Evolutionary conservation across 352 stramenopile genomes (phyloP), one percentile per base, ranked within the genome.

Genomic region (Elongisporangium prolatum): DNA sequence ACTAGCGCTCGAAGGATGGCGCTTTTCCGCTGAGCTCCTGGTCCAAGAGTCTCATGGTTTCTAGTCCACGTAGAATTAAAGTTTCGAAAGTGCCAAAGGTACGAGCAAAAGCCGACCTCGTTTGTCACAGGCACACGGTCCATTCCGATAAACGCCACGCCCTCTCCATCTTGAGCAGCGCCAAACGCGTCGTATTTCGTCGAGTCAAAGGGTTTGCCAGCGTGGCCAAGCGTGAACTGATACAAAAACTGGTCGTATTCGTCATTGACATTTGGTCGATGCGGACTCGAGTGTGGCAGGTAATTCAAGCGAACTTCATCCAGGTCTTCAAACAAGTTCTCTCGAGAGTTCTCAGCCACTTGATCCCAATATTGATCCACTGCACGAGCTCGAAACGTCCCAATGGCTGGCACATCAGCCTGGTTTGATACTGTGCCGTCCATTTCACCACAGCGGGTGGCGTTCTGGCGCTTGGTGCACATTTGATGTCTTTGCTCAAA

Each of bases 51-150:
- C 54, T 87, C 67, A 67, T 81, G 79, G 69, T 84, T 63, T 24
- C 68, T 64, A 17, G 77, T 86, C 80, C 77, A 88, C 59, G 80
- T 88, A 37, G 63, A 61, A 71, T 89, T 88, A 65, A 77, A 89
- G 73, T 89, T 87, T 68, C 64, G 77, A 63, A 72, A 89, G 40
- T 56, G 61, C 80, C 80, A 89, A 52, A 89, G 55, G 61, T 84
- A 89, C 52, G 84, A 62, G 52, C 80, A 89, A 61, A 88, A 89
- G 54, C 59, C 56, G 20, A 86, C 75, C 50, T 82, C 34, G 70
- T 89, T 89, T 48, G 80, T 89, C 50, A 89, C 47, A 0, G 79
- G 76, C 25, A 89, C 71, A 47, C 68, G 71, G 54, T 84, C 74
- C 48, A 84, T 77, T 20, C 79, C 79, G 48, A 89, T 72, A 51